These are phyloP conservation scores for Chionographis japonica DNA, from an alignment of 106 monocot species.

Conservation along the genomic window DNA sequence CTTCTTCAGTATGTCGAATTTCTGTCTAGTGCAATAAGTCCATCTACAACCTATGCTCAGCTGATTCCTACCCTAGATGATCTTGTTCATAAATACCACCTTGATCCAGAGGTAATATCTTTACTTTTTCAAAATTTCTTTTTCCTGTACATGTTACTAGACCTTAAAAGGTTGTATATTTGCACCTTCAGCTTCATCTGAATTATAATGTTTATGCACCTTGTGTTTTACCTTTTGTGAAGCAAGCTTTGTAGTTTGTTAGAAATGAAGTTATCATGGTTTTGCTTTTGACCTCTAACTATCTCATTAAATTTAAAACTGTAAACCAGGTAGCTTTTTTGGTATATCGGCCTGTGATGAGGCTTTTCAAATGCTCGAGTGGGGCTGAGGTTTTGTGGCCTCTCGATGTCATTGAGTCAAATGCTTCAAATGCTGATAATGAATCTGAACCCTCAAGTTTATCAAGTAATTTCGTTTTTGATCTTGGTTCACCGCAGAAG, in stretches of 20 bases:
- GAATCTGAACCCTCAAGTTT: constrained; percentile 25
- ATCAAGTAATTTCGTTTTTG: constrained; percentile 39
- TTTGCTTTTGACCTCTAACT: neutral
- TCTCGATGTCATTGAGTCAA: constrained; percentile 35
- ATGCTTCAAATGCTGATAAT: constrained; percentile 23
- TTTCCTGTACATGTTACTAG: neutral
- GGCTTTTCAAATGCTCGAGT: constrained; percentile 63
- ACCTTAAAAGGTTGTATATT: no score
- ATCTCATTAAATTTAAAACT: neutral
- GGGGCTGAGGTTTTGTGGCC: constrained; percentile 79
- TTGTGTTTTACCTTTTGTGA: no score
- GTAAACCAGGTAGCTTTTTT: constrained; percentile 85
- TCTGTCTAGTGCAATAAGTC: constrained; percentile 73
- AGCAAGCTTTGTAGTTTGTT: no score
- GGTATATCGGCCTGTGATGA: constrained; percentile 92
- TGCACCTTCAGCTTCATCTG: no score
- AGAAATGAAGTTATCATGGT: neutral
- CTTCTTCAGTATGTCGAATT: constrained; percentile 98
- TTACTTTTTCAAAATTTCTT: neutral
- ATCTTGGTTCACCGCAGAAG: constrained; percentile 39
- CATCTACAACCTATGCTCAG: constrained; percentile 60
- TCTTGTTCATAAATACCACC: constrained; percentile 82
- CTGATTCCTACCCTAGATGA: constrained; percentile 76
- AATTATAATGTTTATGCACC: no score
- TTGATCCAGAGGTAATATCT: constrained; percentile 88